Base-by-base conservation (phyloP, 1,284 basidiomycete genomes). In the Wolfiporia cocos region DNA sequence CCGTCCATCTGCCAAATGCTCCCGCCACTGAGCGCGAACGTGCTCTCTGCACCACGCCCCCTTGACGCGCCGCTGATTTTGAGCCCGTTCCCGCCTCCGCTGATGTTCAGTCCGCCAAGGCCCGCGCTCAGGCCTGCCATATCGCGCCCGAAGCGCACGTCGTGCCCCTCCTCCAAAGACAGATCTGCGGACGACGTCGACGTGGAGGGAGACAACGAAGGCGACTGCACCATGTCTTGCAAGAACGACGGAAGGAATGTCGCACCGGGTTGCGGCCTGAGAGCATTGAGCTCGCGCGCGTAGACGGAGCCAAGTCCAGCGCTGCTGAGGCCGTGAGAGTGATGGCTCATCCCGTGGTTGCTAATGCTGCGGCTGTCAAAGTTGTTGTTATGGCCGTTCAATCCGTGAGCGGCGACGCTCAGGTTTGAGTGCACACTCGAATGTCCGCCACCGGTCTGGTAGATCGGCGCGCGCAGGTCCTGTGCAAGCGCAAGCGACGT, bases 1-100 rank as follows among this genome's bases (percentile, higher is more conserved):
- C 79, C 80, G 39, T 74, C 73, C 35, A 85, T 51, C 41, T 67
- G 68, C 82, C 81, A 85, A 40, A 86, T 86, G 48, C 73, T 82
- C 46, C 65, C 47, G 47, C 63, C 45, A 41, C 64, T 51, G n/a
- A 66, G 60, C 34, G 62, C 64, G 17, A 58, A 51, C n/a, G 57
- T 52, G 23, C 65, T 61, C n/a, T n/a, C n/a, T n/a, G n/a, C n/a
- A n/a, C n/a, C n/a, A n/a, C n/a, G n/a, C n/a, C n/a, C n/a, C n/a
- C n/a, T n/a, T 32, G 20, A 20, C 9, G 20, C 29, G 24, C 36
- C 40, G 34, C 29, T 22, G 33, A 33, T 20, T n/a, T n/a, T n/a
- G n/a, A n/a, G n/a, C n/a, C n/a, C n/a, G n/a, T n/a, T n/a, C n/a
- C n/a, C n/a, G n/a, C n/a, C n/a, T n/a, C n/a, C n/a, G n/a, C n/a